Base-by-base conservation (phyloP, 331 rosid genomes). In the Prunus yedoensis region DNA sequence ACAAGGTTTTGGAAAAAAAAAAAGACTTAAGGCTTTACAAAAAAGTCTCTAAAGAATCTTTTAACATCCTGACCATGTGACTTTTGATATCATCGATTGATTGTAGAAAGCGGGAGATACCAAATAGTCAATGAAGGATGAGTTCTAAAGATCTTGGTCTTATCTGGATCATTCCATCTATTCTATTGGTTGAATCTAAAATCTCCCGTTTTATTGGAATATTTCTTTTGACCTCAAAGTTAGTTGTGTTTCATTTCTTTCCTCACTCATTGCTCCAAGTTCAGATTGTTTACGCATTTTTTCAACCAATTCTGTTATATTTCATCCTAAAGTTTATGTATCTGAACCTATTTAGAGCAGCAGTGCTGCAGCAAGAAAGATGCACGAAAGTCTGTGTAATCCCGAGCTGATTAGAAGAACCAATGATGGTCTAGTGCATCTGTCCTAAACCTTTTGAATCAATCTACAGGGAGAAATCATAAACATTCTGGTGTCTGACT, bases 381-480 rank as follows among this genome's bases (percentile, higher is more conserved):
- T 41, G 53, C 16, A 71, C 3, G 65, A 35, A 47, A 35, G 15
- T 13, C 13, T 5, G 65, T 30, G 46, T 28, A 59, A 59, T 13
- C 64, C 13, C 13, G 2, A 10, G 53, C n/a, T 21, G 11, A 15
- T 41, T 10, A 45, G 51, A 46, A 45, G 52, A 25, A 68, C n/a
- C 56, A 68, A 21, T 14, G n/a, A 21, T 45, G 16, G 9, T 67
- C 56, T 46, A 66, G 71, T 30, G 78, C 66, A 56, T 8, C 74
- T 52, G 10, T 70, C 18, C 49, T 70, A 54, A 17, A 25, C 51
- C 70, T 20, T 41, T 65, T 20, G 43, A 65, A 65, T 35, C 51
- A 35, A 66, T 66, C 53, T n/a, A 66, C 8, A 21, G 10, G 54
- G 32, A 52, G 4, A 66, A 43, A 66, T 43, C 8, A 43, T 41